Conservation (phyloP, 768 basidiomycete species). For the Mycena crocata region DNA sequence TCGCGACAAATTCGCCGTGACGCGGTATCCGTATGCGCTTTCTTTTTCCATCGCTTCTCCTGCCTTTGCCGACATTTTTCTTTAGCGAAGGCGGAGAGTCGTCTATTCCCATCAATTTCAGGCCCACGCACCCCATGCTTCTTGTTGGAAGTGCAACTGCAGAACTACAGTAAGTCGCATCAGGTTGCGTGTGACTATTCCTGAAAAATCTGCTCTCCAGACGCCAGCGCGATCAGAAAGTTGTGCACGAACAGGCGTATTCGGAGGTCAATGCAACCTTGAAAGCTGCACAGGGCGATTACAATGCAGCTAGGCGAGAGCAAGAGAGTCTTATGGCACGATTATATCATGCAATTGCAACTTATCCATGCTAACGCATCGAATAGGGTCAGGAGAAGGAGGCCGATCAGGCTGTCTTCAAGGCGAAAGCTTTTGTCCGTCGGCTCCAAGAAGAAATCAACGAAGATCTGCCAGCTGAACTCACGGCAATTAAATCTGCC, state of each 20-base stretch:
- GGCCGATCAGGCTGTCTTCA: conserved; percentile 39
- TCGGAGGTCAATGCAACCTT: conserved; percentile 41
- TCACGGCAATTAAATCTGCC: conserved; percentile 66
- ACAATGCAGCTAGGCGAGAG: conserved; percentile 41
- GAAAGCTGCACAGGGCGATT: conserved; percentile 43
- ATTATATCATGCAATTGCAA: conserved; percentile 2
- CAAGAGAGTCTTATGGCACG: conserved; percentile 51
- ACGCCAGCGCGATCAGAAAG: conserved; percentile 55
- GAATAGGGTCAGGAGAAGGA: conserved; percentile 43
- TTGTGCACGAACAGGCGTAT: conserved; percentile 52
- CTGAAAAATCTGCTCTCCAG: conserved; percentile 43
- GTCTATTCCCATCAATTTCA: conserved; percentile 18
- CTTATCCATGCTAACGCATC: background rate
- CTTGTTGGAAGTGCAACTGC: conserved; percentile 24
- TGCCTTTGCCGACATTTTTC: background rate
- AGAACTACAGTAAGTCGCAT: conserved; percentile 24
- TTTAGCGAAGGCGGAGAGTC: conserved; percentile 33
- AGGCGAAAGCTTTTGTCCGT: conserved; percentile 49
- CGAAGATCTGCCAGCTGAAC: conserved; percentile 74
- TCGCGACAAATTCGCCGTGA: conserved; percentile 70
- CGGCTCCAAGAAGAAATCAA: conserved; percentile 70
- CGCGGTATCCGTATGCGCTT: conserved; percentile 70
- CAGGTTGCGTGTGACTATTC: background rate
- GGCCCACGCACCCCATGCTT: conserved; percentile 20
- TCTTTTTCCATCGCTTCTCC: background rate